A percentile compares a stretch with the other conserved stretches of the same genome.
Evolutionary conservation across 208 protist species (phyloP).

Genomic region (Porcisia deanei): DNA sequence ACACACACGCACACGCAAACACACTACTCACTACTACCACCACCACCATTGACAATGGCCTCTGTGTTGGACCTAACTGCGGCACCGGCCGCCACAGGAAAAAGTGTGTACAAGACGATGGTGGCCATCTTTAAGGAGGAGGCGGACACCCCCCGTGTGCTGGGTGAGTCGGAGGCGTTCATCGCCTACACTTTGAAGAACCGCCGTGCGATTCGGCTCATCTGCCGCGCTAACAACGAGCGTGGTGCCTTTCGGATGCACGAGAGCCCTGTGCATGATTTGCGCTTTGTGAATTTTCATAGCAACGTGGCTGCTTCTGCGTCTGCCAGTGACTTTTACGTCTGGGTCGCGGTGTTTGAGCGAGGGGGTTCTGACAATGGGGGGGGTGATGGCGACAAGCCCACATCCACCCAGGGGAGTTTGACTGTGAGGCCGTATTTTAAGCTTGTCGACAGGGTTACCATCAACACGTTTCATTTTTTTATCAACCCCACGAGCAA

Average conservation of each 20-base stretch:
- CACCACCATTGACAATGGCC: slow-evolving; percentile 7
- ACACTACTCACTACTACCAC: not conserved
- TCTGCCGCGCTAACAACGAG: slow-evolving; percentile 62
- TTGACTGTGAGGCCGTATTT: slow-evolving; percentile 80
- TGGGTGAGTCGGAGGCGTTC: slow-evolving; percentile 77
- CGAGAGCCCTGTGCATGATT: slow-evolving; percentile 56
- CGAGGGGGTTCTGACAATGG: not conserved
- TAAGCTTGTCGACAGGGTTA: slow-evolving; percentile 63
- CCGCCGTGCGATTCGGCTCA: slow-evolving; percentile 58
- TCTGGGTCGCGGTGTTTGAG: slow-evolving; percentile 72
- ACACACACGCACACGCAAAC: too few relatives aligned
- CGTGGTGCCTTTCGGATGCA: slow-evolving; percentile 56
- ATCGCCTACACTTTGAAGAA: slow-evolving; percentile 86
- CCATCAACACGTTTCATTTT: slow-evolving; percentile 72
- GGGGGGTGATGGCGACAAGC: slow-evolving; percentile 7
- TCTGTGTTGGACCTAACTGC: slow-evolving; percentile 16
- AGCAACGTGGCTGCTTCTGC: slow-evolving; percentile 86
- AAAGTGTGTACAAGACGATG: slow-evolving; percentile 43
- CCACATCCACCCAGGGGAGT: slow-evolving; percentile 1
- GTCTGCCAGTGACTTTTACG: slow-evolving; percentile 63
- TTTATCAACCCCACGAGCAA: slow-evolving; percentile 77
- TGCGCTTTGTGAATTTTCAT: slow-evolving; percentile 88
- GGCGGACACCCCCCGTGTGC: slow-evolving; percentile 48
- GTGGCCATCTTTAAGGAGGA: slow-evolving; percentile 75
- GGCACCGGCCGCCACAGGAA: slow-evolving; percentile 23